Evolutionary conservation across 208 protist genomes (phyloP).

Genomic region (Acanthamoeba culbertsoni): DNA sequence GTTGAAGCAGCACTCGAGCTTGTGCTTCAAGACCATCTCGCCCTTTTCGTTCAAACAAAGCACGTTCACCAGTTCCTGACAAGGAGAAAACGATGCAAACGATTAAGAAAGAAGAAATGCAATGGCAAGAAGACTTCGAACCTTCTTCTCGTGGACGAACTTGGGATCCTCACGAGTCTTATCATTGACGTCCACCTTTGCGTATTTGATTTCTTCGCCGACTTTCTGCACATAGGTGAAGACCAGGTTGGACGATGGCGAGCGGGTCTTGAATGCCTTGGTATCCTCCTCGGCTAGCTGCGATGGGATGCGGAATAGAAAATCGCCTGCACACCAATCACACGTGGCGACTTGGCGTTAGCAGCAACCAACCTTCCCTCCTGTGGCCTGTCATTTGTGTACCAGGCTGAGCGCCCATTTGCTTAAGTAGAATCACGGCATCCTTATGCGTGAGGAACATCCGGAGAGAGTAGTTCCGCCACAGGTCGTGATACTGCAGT

Average conservation of each 20-base stretch:
- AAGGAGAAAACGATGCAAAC: not conserved
- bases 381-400: not conserved
- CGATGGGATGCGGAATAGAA: conserved; percentile 37
- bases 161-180: conserved; percentile 20
- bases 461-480: conserved; percentile 29
- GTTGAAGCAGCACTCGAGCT: conserved; percentile 46
- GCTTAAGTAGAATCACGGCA: not conserved
- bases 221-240: conserved; percentile 50
- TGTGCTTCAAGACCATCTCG: not conserved
- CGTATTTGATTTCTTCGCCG: not conserved
- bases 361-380: not conserved
- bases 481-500: conserved; percentile 13
- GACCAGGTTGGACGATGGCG: conserved; percentile 2
- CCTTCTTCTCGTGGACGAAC: conserved; percentile 36
- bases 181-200: conserved; percentile 24
- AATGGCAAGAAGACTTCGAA: not conserved
- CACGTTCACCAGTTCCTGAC: conserved; percentile 35
- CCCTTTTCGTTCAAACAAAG: conserved; percentile 23
- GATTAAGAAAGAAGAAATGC: not conserved
- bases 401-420: not conserved
- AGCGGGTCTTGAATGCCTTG: conserved; percentile 11
- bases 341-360: not conserved
- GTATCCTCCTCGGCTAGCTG: conserved; percentile 41
- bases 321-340: not conserved
- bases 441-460: conserved; percentile 53